Base-by-base conservation (phyloP, 2,329 filamentous ascomycete species). In the Paecilomyces fulvus region DNA sequence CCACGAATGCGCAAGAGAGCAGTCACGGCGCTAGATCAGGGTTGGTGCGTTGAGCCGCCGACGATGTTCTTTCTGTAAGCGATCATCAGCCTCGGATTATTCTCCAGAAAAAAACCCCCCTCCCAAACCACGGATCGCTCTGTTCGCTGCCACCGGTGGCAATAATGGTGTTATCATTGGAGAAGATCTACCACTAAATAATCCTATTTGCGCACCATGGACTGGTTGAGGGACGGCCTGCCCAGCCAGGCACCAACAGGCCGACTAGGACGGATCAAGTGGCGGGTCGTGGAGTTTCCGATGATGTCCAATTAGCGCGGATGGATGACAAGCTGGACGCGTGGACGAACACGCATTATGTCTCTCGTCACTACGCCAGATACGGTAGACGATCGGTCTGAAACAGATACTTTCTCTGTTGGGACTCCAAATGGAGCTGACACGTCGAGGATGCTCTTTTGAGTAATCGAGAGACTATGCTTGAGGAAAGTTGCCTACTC, bases 351-450 rank as follows among this genome's bases (percentile, higher is more conserved):
- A 43, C 37, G 37, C 37, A 43, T 9, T 10, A 31, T 31, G 30
- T 31, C 30, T 31, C 10, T 14, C 3, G 33, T 37, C 33, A 7
- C 33, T 37, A 37, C 33, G 33, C 33, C 33, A 12, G 33, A 37
- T 37, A 37, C n/a, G 37, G 14, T 43, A 43, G 37, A 9, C 37
- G n/a, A 43, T 17, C 37, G 9, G n/a, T 43, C 37, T 43, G 37
- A 43, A 43, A 43, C 37, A 54, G 25, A 50, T 49, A 30, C 7
- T 37, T 53, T 48, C 55, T 53, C 52, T 55, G 54, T 57, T 28
- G 25, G 5, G 25, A 28, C 25, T 3, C 25, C 25, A 28, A 7
- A 28, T 28, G 25, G 25, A 28, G 25, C 25, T 28, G 25, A 37
- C 12, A 31, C 10, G 30, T 31, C 30, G 30, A 11, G 30, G 10